These are phyloP conservation scores for Martensiomyces pterosporus DNA, from an alignment of 192 early-diverging fungal genomes.

Conservation along the genomic window DNA sequence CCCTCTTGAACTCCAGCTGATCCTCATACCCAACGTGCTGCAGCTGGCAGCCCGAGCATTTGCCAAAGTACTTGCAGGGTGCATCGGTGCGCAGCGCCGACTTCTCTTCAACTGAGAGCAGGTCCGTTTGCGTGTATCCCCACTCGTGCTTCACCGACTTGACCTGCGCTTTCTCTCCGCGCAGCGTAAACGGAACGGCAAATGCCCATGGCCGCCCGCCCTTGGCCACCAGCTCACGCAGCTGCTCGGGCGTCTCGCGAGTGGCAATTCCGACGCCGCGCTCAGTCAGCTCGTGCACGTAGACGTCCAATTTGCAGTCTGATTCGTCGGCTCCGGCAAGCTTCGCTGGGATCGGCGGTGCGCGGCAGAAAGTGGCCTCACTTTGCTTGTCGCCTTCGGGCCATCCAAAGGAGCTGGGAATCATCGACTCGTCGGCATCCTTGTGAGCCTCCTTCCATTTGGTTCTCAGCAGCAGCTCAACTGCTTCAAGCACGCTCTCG, in stretches of 20 bases:
- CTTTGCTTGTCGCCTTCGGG: slow-evolving; percentile 13
- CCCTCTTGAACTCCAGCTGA: slow-evolving; percentile 58
- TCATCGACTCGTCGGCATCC: not conserved
- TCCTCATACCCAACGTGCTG: slow-evolving; percentile 59
- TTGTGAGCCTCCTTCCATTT: slow-evolving; percentile 7
- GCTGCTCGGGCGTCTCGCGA: slow-evolving; percentile 23
- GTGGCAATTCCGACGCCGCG: slow-evolving; percentile 39
- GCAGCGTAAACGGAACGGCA: slow-evolving; percentile 33
- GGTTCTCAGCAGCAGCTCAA: slow-evolving; percentile 23
- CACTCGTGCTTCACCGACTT: slow-evolving; percentile 44
- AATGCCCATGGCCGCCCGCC: slow-evolving; percentile 40
- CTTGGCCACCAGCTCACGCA: slow-evolving; percentile 15
- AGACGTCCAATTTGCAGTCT: slow-evolving; percentile 34
- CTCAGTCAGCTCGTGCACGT: slow-evolving; percentile 41
- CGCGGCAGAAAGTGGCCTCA: slow-evolving; percentile 29
- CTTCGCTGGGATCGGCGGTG: slow-evolving; percentile 32
- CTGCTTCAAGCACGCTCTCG: slow-evolving; percentile 28
- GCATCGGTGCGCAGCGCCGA: slow-evolving; percentile 46
- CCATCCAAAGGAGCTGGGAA: slow-evolving; percentile 37
- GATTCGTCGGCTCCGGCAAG: slow-evolving; percentile 21
- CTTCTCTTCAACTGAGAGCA: slow-evolving; percentile 17
- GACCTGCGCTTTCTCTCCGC: slow-evolving; percentile 30
- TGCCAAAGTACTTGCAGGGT: slow-evolving; percentile 56
- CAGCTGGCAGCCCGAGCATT: slow-evolving; percentile 60
- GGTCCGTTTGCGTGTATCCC: slow-evolving; percentile 47